Evolutionary conservation across 2,329 filamentous ascomycete genomes (phyloP).

Genomic region (Stenocarpella maydis): DNA sequence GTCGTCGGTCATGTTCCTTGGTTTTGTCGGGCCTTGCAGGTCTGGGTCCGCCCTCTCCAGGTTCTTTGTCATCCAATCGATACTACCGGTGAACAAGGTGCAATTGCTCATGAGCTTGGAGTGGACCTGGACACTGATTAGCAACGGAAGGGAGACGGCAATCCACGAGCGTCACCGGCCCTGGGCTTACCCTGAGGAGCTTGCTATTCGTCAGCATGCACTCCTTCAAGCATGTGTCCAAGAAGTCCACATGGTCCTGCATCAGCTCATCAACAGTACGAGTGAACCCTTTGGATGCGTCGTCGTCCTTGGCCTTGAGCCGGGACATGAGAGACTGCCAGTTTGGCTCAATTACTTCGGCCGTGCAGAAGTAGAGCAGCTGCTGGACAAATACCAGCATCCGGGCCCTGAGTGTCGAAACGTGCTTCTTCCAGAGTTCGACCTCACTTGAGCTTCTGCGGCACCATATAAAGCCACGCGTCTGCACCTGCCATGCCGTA

Average conservation of each 20-base stretch:
- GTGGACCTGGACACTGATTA: slow-evolving; percentile 75
- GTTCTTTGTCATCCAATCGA: slow-evolving; percentile 83
- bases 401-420: slow-evolving; percentile 88
- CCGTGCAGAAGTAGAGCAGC: slow-evolving; percentile 93
- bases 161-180: neutral
- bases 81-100: slow-evolving; percentile 91
- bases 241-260: slow-evolving; percentile 98
- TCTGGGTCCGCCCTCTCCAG: slow-evolving; percentile 86
- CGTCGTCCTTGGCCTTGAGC: slow-evolving; percentile 69
- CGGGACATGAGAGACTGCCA: slow-evolving; percentile 95
- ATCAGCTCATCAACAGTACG: slow-evolving; percentile 96
- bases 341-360: slow-evolving; percentile 97
- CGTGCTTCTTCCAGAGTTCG: slow-evolving; percentile 91
- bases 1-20: slow-evolving; percentile 65
- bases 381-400: slow-evolving; percentile 99
- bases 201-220: slow-evolving; percentile 99
- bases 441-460: slow-evolving; percentile 79
- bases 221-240: slow-evolving; percentile 97
- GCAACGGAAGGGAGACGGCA: slow-evolving; percentile 1
- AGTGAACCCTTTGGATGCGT: slow-evolving; percentile 47
- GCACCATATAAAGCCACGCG: slow-evolving; percentile 80
- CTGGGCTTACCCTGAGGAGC: slow-evolving; percentile 76
- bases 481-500: slow-evolving; percentile 89
- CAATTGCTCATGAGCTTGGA: slow-evolving; percentile 97
- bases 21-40: slow-evolving; percentile 66